Evolutionary conservation across 164 flowering plant genomes (phyloP).

Genomic region (Dillenia suffruticosa): DNA sequence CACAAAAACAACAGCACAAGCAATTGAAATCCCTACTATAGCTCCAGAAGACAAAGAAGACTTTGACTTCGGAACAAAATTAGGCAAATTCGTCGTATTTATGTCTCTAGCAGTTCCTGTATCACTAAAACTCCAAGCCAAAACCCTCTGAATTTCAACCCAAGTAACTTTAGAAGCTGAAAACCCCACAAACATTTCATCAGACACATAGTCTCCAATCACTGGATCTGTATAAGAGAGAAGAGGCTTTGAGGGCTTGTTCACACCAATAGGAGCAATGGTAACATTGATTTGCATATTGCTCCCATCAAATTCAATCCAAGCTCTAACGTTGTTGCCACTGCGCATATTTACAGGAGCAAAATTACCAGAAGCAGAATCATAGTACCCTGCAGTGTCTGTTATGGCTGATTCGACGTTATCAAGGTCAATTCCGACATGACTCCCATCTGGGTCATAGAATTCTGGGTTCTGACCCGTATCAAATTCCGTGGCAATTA

Average conservation of each 20-base stretch:
- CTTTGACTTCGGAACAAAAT: slow-evolving; percentile 27
- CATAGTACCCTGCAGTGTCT: slow-evolving; percentile 42
- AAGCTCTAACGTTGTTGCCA: slow-evolving; percentile 69
- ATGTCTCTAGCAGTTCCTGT: slow-evolving; percentile 48
- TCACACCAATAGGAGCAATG: slow-evolving; percentile 42
- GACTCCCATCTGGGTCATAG: slow-evolving; percentile 65
- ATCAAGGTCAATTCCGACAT: slow-evolving; percentile 70
- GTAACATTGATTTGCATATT: slow-evolving; percentile 54
- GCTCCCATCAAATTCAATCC: slow-evolving; percentile 74
- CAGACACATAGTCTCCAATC: slow-evolving; percentile 41
- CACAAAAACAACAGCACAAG: slow-evolving; percentile 17
- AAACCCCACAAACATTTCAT: slow-evolving; percentile 75
- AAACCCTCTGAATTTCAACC: slow-evolving; percentile 60
- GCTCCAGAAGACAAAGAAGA: slow-evolving; percentile 35
- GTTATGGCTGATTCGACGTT: slow-evolving; percentile 34
- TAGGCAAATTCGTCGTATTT: slow-evolving; percentile 47
- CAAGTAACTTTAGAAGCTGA: slow-evolving; percentile 61
- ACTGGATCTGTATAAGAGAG: slow-evolving; percentile 30
- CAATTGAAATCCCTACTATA: slow-evolving; percentile 51
- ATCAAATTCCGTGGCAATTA: slow-evolving; percentile 79
- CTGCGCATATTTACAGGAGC: slow-evolving; percentile 42
- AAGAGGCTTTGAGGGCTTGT: slow-evolving; percentile 43
- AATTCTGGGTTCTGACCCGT: slow-evolving; percentile 68
- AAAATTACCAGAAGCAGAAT: slow-evolving; percentile 20
- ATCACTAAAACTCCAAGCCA: slow-evolving; percentile 80